Base-by-base conservation (phyloP, 2,329 filamentous ascomycete genomes). In the Cladosporium sp. region DNA sequence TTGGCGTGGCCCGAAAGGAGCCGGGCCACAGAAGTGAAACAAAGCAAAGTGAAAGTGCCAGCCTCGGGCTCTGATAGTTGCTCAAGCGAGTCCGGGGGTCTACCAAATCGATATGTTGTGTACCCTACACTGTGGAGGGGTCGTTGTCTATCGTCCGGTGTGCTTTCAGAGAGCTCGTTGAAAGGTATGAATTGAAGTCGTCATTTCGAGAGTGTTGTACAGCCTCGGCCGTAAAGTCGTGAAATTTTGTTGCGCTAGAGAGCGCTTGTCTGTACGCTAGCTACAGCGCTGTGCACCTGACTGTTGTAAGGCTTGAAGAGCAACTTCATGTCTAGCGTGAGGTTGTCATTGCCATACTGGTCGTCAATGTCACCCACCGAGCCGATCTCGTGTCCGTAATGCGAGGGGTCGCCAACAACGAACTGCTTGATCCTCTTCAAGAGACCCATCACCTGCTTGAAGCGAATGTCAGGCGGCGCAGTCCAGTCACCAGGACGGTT, bases 261-360 rank as follows among this genome's bases (percentile, higher is more conserved):
- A 40, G 58, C 60, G 52, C 64, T 58, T 17, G 70, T 70, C 58
- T 66, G 68, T 36, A 72, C 62, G 40, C 68, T 65, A 54, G 64
- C 66, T 22, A 70, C 63, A n/a, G 68, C 68, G 52, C 68, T 68
- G 58, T 71, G 67, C 53, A 66, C 48, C 42, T 68, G 65, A 44
- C 67, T 66, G 57, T 73, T 70, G 68, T 78, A 77, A 15, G 86
- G 86, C 66, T 80, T 83, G 71, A 90, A 90, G 51, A 91, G 77
- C 65, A 85, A 78, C 67, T 84, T 83, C 86, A 90, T 88, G 72
- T 90, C 83, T 60, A 90, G 77, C 7, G 84, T 88, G 64, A 88
- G 77, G 68, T 87, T 81, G 62, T 77, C 77, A 39, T 83, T 75
- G 6, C 84, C 86, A 68, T 86, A 90, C 58, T 82, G 79, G 61